A percentile compares a stretch with the other conserved stretches of the same genome.
phyloP scores from a whole-genome alignment of 2,329 filamentous ascomycete species.

The Mollisiaceae sp. region DNA sequence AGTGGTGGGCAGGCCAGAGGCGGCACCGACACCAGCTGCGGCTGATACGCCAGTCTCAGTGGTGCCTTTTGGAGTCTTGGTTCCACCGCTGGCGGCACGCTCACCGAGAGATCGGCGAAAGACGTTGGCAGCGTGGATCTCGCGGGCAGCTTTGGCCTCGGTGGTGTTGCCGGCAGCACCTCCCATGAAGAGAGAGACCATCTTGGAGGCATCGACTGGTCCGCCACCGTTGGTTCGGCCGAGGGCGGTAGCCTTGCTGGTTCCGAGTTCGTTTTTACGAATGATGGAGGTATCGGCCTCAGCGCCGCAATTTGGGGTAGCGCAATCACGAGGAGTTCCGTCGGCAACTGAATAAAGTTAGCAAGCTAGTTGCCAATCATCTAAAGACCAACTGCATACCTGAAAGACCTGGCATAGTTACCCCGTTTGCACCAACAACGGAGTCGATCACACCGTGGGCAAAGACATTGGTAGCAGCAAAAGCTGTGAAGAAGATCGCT shows the following conservation, averaged over 20 bases:
- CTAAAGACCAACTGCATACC: constrained; percentile 41
- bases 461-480: constrained; percentile 51
- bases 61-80: constrained; percentile 53
- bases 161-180: constrained; percentile 44
- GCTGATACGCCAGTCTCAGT: constrained; percentile 59
- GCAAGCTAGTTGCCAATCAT: constrained; percentile 26
- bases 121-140: constrained; percentile 73
- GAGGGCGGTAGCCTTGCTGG: constrained; percentile 60
- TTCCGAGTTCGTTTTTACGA: constrained; percentile 61
- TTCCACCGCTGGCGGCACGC: constrained; percentile 46
- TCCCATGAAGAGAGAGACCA: constrained; percentile 66
- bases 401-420: constrained; percentile 65
- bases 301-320: constrained; percentile 64
- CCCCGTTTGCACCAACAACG: constrained; percentile 64
- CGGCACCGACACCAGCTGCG: constrained; percentile 58
- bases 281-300: constrained; percentile 75
- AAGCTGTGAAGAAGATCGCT: constrained; percentile 52
- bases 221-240: constrained; percentile 67
- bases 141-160: constrained; percentile 63
- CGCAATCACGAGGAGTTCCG: constrained; percentile 71
- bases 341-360: constrained; percentile 54
- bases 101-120: constrained; percentile 43
- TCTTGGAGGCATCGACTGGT: constrained; percentile 60
- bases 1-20: constrained; percentile 60
- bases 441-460: constrained; percentile 64